Conservation (phyloP, 306 rosid genomes). For the Cicer pinnatifidum region DNA sequence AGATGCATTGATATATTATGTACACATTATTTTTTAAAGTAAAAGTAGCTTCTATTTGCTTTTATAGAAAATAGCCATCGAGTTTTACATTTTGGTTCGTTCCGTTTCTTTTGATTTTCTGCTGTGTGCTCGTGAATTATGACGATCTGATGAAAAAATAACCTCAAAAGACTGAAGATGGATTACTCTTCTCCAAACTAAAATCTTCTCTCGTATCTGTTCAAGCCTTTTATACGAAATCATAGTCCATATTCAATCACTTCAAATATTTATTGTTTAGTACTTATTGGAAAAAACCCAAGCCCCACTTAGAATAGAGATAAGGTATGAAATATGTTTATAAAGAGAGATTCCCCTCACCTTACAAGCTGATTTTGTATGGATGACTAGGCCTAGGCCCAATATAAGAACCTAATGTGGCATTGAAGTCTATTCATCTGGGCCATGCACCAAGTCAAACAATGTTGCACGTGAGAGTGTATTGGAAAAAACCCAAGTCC, state of each 20-base stretch:
- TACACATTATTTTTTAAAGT: constrained; percentile 17
- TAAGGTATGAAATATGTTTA: too few relatives aligned
- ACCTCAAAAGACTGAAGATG: constrained; percentile 24
- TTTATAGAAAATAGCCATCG: constrained; percentile 28
- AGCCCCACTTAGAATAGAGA: too few relatives aligned
- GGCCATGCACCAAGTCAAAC: too few relatives aligned
- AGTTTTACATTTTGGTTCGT: constrained; percentile 13
- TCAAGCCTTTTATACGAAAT: constrained; percentile 39
- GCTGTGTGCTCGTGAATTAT: constrained; percentile 20
- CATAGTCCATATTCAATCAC: constrained; percentile 24
- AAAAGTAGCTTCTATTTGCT: constrained; percentile 28
- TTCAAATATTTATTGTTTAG: constrained; percentile 6
- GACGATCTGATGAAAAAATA: constrained; percentile 9
- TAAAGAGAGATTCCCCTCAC: too few relatives aligned
- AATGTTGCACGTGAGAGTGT: too few relatives aligned
- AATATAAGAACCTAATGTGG: too few relatives aligned
- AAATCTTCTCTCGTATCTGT: not conserved
- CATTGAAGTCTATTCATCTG: too few relatives aligned
- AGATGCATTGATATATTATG: constrained; percentile 31
- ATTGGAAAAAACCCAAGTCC: too few relatives aligned
- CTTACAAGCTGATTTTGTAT: too few relatives aligned
- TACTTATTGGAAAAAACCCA: not conserved
- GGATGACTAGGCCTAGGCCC: too few relatives aligned
- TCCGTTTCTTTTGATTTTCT: constrained; percentile 30
- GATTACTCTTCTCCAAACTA: constrained; percentile 21